Evolutionary conservation across 495 filamentous ascomycete genomes (phyloP).

Genomic region (Entonaema liquescens): DNA sequence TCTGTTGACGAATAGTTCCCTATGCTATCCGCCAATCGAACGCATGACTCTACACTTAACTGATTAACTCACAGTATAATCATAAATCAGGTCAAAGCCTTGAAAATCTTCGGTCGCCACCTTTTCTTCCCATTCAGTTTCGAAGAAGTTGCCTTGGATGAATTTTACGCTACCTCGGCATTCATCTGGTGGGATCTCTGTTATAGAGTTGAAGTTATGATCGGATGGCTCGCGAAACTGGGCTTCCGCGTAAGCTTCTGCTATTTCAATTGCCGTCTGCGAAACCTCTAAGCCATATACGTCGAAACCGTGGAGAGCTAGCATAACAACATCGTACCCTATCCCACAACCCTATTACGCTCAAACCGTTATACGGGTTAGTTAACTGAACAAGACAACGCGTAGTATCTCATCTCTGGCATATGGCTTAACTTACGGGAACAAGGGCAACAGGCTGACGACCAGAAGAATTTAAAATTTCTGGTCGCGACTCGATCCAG

Average conservation of each 20-base stretch:
- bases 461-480: not conserved
- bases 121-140: constrained; percentile 64
- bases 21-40: not conserved
- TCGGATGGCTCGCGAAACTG: constrained; percentile 32
- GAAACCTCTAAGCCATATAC: constrained; percentile 76
- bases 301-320: constrained; percentile 75
- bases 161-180: constrained; percentile 63
- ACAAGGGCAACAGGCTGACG: constrained; percentile 16
- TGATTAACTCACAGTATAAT: constrained; percentile 70
- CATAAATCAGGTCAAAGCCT: constrained; percentile 78
- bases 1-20: not conserved
- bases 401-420: not conserved
- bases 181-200: constrained; percentile 50
- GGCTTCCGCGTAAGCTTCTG: constrained; percentile 48
- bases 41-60: not conserved
- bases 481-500: constrained; percentile 44
- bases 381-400: not conserved
- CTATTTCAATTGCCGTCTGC: constrained; percentile 62
- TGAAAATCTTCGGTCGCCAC: constrained; percentile 50
- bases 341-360: constrained; percentile 69
- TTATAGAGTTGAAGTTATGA: constrained; percentile 54
- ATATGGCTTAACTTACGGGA: constrained; percentile 5
- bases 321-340: constrained; percentile 74
- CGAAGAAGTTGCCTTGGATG: constrained; percentile 74
- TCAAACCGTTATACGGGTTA: not conserved